Conservation (phyloP, 1,284 basidiomycete species). For the Boletellus sp. region DNA sequence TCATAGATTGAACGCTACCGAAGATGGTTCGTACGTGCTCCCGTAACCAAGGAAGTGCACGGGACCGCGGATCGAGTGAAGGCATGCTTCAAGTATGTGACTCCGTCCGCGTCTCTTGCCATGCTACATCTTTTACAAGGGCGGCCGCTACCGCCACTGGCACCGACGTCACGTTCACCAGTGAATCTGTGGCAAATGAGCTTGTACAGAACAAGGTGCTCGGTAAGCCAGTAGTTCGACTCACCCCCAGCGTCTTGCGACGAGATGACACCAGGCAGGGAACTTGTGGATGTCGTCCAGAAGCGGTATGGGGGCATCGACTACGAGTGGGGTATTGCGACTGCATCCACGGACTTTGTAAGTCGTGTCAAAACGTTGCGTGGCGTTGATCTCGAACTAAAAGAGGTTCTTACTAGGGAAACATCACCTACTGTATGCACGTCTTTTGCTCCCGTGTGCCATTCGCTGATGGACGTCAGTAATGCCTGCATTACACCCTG, state of each 20-base stretch:
- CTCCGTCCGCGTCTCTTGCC: background rate
- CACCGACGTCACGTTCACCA: constrained; percentile 53
- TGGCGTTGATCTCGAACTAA: background rate
- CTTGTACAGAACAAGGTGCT: constrained; percentile 62
- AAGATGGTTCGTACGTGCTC: constrained; percentile 69
- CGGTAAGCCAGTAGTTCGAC: constrained; percentile 34
- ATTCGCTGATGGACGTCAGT: constrained; percentile 25
- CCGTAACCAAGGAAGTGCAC: constrained; percentile 56
- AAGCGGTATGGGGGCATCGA: constrained; percentile 54
- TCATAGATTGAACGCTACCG: background rate
- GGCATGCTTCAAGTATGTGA: constrained; percentile 68
- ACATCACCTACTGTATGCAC: constrained; percentile 52
- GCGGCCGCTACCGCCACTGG: constrained; percentile 53
- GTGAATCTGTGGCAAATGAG: constrained; percentile 47
- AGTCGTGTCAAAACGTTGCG: constrained; percentile 3
- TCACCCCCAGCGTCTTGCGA: background rate
- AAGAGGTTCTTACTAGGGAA: constrained; percentile 46
- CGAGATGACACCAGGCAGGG: constrained; percentile 39
- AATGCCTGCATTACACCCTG: constrained; percentile 47
- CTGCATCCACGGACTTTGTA: constrained; percentile 68
- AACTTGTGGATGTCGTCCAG: constrained; percentile 52
- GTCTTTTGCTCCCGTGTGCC: background rate
- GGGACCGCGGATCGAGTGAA: constrained; percentile 55
- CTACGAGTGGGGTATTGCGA: constrained; percentile 52
- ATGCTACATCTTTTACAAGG: constrained; percentile 9